Evolutionary conservation across 805 yeast genomes (phyloP), one percentile per base, ranked within the genome.

Genomic region (Candida ipomoeae): DNA sequence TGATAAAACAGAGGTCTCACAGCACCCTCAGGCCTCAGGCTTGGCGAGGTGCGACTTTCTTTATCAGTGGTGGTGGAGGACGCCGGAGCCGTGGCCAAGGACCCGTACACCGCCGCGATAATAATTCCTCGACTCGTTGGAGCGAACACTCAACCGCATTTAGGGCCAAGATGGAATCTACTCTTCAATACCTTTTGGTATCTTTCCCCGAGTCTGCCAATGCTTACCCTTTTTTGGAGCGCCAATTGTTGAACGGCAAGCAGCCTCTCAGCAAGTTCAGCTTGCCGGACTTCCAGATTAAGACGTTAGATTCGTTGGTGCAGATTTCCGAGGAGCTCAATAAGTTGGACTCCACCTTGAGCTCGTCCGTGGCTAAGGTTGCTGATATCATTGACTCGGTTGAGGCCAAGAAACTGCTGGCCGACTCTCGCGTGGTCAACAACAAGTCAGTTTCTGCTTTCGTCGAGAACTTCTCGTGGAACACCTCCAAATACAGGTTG

Each of bases 221-320:
- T 40, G 69, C 77, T 35, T 65, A 62, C 58, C 70, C 68, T 49
- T 84, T 85, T 83, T 68, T 88, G 52, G 81, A 83, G 56, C 67
- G 75, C 46, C 66, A 71, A 31, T 70, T 85, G 52, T 69, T 79
- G 53, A 80, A 75, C 20, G 91, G 90, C 18, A 77, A 73, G 57
- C 76, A 79, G 38, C 83, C 80, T 44, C 74, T 88, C 33, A 67
- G 75, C 48, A 71, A 77, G 49, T 80, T 87, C 51, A 72, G 75
- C 34, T 75, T 90, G 46, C 98, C 98, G 6, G 82, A 78, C 54
- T 92, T 94, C 70, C 92, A 94, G 68, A 89, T 94, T 55, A 97
- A 97, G 29, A 91, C 98, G 11, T 79, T 94, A 63, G 99, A 94
- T 69, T 85, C 90, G 31, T 78, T 94, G 53, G 95, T 94, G 48